phyloP scores from a whole-genome alignment of 1,284 basidiomycete genomes.

The Acaromyces ingoldii region DNA sequence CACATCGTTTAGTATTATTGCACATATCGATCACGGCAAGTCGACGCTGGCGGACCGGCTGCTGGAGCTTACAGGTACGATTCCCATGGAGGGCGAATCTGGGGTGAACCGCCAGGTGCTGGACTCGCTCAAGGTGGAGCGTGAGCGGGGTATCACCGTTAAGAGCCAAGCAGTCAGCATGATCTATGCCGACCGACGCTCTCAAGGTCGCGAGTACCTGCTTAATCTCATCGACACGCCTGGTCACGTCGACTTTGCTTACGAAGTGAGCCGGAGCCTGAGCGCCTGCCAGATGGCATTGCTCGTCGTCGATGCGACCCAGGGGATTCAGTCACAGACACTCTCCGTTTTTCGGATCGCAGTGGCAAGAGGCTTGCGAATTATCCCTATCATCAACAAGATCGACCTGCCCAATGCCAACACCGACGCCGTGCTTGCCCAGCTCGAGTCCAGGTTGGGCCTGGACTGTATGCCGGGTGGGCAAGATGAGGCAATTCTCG shows the following conservation, averaged over 20 bases:
- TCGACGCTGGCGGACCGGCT: slow-evolving; percentile 50
- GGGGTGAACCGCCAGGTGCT: slow-evolving; percentile 43
- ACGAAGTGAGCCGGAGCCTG: slow-evolving; percentile 89
- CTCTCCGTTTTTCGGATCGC: slow-evolving; percentile 86
- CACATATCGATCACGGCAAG: slow-evolving; percentile 52
- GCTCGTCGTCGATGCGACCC: slow-evolving; percentile 85
- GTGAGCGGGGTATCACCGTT: slow-evolving; percentile 90
- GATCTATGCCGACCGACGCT: slow-evolving; percentile 29
- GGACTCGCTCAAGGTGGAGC: slow-evolving; percentile 75
- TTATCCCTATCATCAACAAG: slow-evolving; percentile 94
- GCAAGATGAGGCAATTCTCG: slow-evolving; percentile 31
- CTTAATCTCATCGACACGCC: slow-evolving; percentile 97
- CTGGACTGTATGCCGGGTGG: slow-evolving; percentile 55
- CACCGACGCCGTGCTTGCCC: slow-evolving; percentile 23
- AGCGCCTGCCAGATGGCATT: slow-evolving; percentile 91
- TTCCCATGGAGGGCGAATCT: slow-evolving; percentile 37
- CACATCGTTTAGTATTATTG: slow-evolving; percentile 44
- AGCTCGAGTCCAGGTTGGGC: slow-evolving; percentile 53
- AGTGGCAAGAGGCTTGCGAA: slow-evolving; percentile 68
- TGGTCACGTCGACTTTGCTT: slow-evolving; percentile 52
- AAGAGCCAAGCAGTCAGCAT: slow-evolving; percentile 51
- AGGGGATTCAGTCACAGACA: slow-evolving; percentile 96
- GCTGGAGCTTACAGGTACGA: slow-evolving; percentile 47
- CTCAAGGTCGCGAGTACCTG: slow-evolving; percentile 53
- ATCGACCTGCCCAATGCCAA: slow-evolving; percentile 54